These are phyloP conservation scores for Brettanomyces naardenensis DNA, from an alignment of 805 yeast genomes.

Conservation along the genomic window DNA sequence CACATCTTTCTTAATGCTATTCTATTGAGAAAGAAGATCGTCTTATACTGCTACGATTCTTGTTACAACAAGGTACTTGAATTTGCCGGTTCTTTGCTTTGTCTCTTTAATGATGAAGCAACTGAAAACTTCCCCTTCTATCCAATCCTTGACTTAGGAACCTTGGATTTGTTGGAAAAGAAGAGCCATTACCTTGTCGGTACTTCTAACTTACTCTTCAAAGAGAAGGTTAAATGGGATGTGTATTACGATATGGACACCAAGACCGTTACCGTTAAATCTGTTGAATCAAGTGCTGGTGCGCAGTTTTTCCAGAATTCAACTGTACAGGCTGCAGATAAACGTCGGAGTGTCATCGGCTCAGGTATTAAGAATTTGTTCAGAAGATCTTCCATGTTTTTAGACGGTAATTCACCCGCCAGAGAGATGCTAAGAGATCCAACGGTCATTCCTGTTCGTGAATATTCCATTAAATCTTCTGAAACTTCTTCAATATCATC, in stretches of 20 bases:
- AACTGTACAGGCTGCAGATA: slow-evolving; percentile 3
- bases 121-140: slow-evolving; percentile 12
- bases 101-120: slow-evolving; percentile 28
- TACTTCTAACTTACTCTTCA: slow-evolving; percentile 59
- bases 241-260: slow-evolving; percentile 52
- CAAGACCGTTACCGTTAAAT: slow-evolving; percentile 27
- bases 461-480: slow-evolving; percentile 16
- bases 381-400: neutral
- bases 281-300: slow-evolving; percentile 3
- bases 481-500: slow-evolving; percentile 25
- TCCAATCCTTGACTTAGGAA: slow-evolving; percentile 57
- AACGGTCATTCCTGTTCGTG: neutral
- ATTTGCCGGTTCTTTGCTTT: slow-evolving; percentile 29
- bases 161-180: slow-evolving; percentile 39
- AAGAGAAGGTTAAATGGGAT: slow-evolving; percentile 49
- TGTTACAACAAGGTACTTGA: slow-evolving; percentile 41
- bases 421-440: neutral
- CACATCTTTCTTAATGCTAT: slow-evolving; percentile 40
- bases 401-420: neutral
- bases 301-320: slow-evolving; percentile 6
- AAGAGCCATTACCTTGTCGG: slow-evolving; percentile 43
- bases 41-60: slow-evolving; percentile 31
- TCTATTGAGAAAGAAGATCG: slow-evolving; percentile 38
- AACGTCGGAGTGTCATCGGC: slow-evolving; percentile 13
- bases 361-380: slow-evolving; percentile 2